Conservation (phyloP, 805 yeast species). For the Saturnispora ahearnii region DNA sequence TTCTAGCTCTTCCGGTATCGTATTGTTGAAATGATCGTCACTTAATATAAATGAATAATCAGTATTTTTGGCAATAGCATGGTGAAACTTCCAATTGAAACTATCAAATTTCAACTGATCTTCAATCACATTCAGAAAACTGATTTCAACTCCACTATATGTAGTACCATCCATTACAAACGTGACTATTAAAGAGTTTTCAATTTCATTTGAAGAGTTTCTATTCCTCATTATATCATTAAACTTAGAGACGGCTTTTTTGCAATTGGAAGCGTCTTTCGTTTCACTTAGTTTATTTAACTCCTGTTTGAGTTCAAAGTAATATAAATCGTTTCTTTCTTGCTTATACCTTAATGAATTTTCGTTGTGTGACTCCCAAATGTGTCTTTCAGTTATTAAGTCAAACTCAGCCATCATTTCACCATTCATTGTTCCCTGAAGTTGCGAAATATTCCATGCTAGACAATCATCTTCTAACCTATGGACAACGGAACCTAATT, state of each 20-base stretch:
- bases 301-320: slow-evolving; percentile 25
- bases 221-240: slow-evolving; percentile 26
- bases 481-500: slow-evolving; percentile 61
- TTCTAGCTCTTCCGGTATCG: slow-evolving; percentile 7
- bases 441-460: slow-evolving; percentile 60
- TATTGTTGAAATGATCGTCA: slow-evolving; percentile 18
- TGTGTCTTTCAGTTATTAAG: slow-evolving; percentile 14
- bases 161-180: slow-evolving; percentile 60
- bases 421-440: slow-evolving; percentile 44
- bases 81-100: slow-evolving; percentile 73
- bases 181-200: slow-evolving; percentile 15
- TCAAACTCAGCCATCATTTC: slow-evolving; percentile 31
- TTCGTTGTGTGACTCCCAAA: slow-evolving; percentile 14
- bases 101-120: slow-evolving; percentile 45
- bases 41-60: slow-evolving; percentile 25
- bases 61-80: slow-evolving; percentile 29
- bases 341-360: slow-evolving; percentile 23
- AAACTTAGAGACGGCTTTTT: slow-evolving; percentile 11
- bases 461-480: slow-evolving; percentile 62
- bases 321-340: slow-evolving; percentile 27
- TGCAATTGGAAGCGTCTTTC: neutral
- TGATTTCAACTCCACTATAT: slow-evolving; percentile 58
- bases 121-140: slow-evolving; percentile 59
- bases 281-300: slow-evolving; percentile 16
- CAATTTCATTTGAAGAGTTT: slow-evolving; percentile 2